Percentiles rank a stretch among this genome's conserved stretches.
phyloP scores from a whole-genome alignment of 306 rosid genomes.

The Prunus campanulata region DNA sequence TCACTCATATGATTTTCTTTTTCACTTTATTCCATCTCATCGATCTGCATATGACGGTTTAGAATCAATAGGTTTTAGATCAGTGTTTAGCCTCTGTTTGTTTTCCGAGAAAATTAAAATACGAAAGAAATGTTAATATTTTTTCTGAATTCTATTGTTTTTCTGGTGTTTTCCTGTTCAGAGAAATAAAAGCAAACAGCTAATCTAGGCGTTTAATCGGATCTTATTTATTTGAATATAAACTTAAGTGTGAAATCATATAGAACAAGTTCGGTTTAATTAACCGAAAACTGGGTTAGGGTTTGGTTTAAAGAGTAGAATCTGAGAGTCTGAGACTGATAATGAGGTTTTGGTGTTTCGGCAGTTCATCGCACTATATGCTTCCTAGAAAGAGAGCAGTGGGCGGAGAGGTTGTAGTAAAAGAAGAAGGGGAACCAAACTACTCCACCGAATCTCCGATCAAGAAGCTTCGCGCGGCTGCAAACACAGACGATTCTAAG shows the following conservation, averaged over 20 bases:
- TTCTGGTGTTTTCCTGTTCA: background rate
- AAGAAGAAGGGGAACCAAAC: conserved; percentile 11
- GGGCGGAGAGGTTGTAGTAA: conserved; percentile 30
- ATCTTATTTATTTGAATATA: background rate
- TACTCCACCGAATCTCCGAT: conserved; percentile 4
- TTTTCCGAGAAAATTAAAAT: background rate
- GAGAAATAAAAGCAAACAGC: background rate
- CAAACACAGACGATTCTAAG: background rate
- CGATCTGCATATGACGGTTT: background rate
- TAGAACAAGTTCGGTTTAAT: background rate
- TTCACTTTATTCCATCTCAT: background rate
- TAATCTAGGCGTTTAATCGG: background rate
- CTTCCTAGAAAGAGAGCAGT: conserved; percentile 39
- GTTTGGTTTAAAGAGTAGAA: background rate
- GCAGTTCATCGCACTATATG: conserved; percentile 40
- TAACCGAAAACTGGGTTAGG: background rate
- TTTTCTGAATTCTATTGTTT: background rate
- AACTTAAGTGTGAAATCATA: background rate
- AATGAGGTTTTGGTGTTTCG: background rate
- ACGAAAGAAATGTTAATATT: background rate
- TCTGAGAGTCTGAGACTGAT: background rate
- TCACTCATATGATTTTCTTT: background rate
- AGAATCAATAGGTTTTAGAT: background rate
- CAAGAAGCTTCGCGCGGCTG: conserved; percentile 25
- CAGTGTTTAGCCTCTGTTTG: background rate